Base-by-base conservation (phyloP, 352 stramenopile genomes). In the Phytophthora boehmeriae region DNA sequence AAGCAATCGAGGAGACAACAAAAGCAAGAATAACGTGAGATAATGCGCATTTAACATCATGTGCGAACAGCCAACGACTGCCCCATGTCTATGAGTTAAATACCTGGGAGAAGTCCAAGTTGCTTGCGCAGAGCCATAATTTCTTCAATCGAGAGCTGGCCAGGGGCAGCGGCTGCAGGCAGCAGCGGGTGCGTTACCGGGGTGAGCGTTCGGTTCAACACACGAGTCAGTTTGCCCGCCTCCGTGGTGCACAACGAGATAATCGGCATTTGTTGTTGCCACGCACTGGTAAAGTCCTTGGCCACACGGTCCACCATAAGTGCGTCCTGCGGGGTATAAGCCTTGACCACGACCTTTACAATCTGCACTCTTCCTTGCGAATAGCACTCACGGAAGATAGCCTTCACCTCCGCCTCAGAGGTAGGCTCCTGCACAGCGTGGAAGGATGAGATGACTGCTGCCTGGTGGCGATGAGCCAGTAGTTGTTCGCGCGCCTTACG, bases 131-230 rank as follows among this genome's bases (percentile, higher is more conserved):
- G 59, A 46, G 63, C 68, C 85, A 98, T 96, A 60, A 99, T 98
- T 71, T 98, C 88, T 32, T 83, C 80, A 1, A 97, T 85, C 3
- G 96, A 97, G 46, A 99, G 78, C 77, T 99, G 97, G 19, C 97
- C 97, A 1, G 97, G 97, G 4, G 97, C 97, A 1, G 97, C 97
- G 22, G 96, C 92, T 22, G 81, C 86, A 20, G 96, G 95, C 14
- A 99, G 77, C 35, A 89, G 78, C 52, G 95, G 78, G 66, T 99
- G 96, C 16, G 95, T 99, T 28, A 99, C 96, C 2, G 97, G 97
- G 44, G 96, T 99, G 50, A 99, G 98, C 22, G 90, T 86, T 22
- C 86, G 72, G 70, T 99, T 99, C 8, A 99, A 68, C 43, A 99
- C 88, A 36, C 97, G 93, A 46, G 89, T 93, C 49, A 98, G 87